Percentiles rank a stretch among this genome's conserved stretches.
Conservation (phyloP, 805 yeast genomes). For the Nakazawaea wyomingensis region DNA sequence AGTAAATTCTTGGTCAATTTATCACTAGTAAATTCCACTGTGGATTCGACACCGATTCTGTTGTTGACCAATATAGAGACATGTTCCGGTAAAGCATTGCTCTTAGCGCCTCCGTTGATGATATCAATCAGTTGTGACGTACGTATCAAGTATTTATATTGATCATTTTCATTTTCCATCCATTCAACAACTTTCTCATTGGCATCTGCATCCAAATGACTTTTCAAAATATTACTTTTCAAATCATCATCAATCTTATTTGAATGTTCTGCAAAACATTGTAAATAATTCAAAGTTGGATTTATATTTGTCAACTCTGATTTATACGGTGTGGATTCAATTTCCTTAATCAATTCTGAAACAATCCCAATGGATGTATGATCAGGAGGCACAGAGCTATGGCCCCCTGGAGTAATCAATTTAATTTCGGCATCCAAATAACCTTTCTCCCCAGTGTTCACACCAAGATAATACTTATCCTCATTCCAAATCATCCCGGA, state of each 20-base stretch:
- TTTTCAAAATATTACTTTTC: conserved; percentile 27
- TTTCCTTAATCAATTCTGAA: conserved; percentile 44
- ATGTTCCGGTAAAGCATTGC: conserved; percentile 69
- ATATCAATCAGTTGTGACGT: conserved; percentile 66
- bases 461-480: conserved; percentile 46
- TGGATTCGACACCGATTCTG: conserved; percentile 54
- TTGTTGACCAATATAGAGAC: conserved; percentile 50
- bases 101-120: conserved; percentile 63
- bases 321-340: conserved; percentile 54
- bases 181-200: conserved; percentile 30
- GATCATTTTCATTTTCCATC: conserved; percentile 16
- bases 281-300: conserved; percentile 50
- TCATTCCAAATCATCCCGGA: conserved; percentile 32
- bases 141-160: conserved; percentile 36
- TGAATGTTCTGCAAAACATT: conserved; percentile 55
- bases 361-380: conserved; percentile 73
- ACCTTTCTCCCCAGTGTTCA: conserved; percentile 61
- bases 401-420: conserved; percentile 68
- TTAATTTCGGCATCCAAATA: conserved; percentile 37
- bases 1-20: conserved; percentile 31
- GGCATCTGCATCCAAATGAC: conserved; percentile 30
- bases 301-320: conserved; percentile 43
- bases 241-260: conserved; percentile 22
- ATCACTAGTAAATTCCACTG: conserved; percentile 36
- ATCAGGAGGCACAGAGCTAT: conserved; percentile 74